Evolutionary conservation across 2,329 filamentous ascomycete genomes (phyloP), one percentile per base, ranked within the genome.

Genomic region (Laburnicola sp.): DNA sequence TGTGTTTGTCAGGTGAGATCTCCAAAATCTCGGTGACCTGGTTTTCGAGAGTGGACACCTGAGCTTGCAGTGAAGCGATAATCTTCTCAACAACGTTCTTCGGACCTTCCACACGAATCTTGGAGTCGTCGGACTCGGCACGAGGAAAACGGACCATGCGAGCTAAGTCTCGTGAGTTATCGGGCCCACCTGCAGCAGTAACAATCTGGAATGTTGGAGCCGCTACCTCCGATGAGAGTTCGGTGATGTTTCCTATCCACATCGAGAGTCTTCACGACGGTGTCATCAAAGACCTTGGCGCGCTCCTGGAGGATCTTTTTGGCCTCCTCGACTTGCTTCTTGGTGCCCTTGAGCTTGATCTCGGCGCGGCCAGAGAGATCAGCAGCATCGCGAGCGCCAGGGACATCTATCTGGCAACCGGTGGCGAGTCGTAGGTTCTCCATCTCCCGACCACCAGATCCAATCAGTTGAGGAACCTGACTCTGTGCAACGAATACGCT

Each of bases 191-290:
- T 40, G 94, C 92, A 64, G 89, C 84, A 47, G 88, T 80, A 48
- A 99, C 89, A 54, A 99, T 91, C 55, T 89, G 86, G 89, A 51
- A 99, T 86, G 67, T 87, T 94, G 38, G 89, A 81, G 64, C 92
- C 94, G 70, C 89, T 88, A 59, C 86, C 80, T 56, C 94, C 94
- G 73, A 99, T 99, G 58, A 99, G 80, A 47, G 87, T 84, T 75
- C 88, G 86, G 77, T 99, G 94, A 74, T 94, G 86, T 78, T 95
- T 96, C 78, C 91, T 89, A 62, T 97, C 92, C n/a, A 99, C 86
- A 30, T 95, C 88, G 42, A 99, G 79, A 9, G 86, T 91, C 76
- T 87, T 86, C 11, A 86, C 84, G 44, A 97, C 81, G n/a, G 90
- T 96, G 59, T 94, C 86, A 65, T 97, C 91, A 62, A 97, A 97